A percentile compares a stretch with the other conserved stretches of the same genome.
Evolutionary conservation across 495 filamentous ascomycete species (phyloP).

Genomic region (Aspergillus coremiiformis): DNA sequence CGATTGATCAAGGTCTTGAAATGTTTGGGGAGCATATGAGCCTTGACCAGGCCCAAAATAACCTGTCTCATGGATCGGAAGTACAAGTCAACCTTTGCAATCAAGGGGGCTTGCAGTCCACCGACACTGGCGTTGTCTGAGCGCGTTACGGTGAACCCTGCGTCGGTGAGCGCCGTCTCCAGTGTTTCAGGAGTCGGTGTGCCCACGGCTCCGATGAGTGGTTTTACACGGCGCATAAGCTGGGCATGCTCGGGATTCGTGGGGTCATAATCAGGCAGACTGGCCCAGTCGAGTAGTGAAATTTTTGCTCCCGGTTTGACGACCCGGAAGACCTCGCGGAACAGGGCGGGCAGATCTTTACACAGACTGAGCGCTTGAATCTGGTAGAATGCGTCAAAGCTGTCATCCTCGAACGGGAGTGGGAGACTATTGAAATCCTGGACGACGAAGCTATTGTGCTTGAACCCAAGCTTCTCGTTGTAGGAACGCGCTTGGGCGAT

Average conservation of each 20-base stretch:
- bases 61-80: slow-evolving; percentile 50
- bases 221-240: slow-evolving; percentile 56
- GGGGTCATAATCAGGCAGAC: slow-evolving; percentile 47
- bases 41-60: slow-evolving; percentile 46
- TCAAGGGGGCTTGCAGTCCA: slow-evolving; percentile 51
- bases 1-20: slow-evolving; percentile 58
- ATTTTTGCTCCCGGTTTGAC: slow-evolving; percentile 52
- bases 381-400: slow-evolving; percentile 58
- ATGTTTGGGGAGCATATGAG: slow-evolving; percentile 47
- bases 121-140: slow-evolving; percentile 53
- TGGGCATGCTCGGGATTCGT: slow-evolving; percentile 46
- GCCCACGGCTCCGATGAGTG: slow-evolving; percentile 55
- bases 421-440: slow-evolving; percentile 54
- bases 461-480: slow-evolving; percentile 41
- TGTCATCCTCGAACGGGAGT: slow-evolving; percentile 47
- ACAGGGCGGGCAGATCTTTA: slow-evolving; percentile 46
- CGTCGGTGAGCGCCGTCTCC: slow-evolving; percentile 42
- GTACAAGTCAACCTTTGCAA: slow-evolving; percentile 54
- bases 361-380: slow-evolving; percentile 56
- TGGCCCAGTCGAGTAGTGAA: slow-evolving; percentile 54
- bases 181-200: slow-evolving; percentile 51
- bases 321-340: slow-evolving; percentile 49
- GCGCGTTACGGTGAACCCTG: slow-evolving; percentile 47
- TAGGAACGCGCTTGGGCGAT: slow-evolving; percentile 48
- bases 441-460: slow-evolving; percentile 45